Percentiles rank a stretch among this genome's conserved stretches.
Conservation (phyloP, 306 rosid genomes). For the Elaeagnus macrophylla region DNA sequence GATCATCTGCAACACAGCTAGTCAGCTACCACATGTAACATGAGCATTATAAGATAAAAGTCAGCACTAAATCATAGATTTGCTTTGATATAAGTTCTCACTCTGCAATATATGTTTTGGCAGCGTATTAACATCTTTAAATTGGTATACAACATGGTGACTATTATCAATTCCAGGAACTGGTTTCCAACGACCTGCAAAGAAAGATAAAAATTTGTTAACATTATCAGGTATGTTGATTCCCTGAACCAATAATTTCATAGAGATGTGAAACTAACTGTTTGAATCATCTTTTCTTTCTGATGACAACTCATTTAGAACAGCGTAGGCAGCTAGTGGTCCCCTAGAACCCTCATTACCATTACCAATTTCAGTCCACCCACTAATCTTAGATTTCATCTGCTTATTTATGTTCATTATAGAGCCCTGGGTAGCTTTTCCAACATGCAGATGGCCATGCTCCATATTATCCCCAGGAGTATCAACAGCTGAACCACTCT, state of each 20-base stretch:
- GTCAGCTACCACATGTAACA: slow-evolving; percentile 12
- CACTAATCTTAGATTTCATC: slow-evolving; percentile 26
- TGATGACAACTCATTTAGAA: slow-evolving; percentile 48
- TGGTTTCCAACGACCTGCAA: slow-evolving; percentile 74
- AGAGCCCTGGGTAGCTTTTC: slow-evolving; percentile 52
- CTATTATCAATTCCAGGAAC: slow-evolving; percentile 47
- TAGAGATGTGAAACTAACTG: slow-evolving; percentile 46
- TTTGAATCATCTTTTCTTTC: slow-evolving; percentile 56
- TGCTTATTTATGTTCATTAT: slow-evolving; percentile 37
- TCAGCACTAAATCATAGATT: slow-evolving; percentile 8
- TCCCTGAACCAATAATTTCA: slow-evolving; percentile 36
- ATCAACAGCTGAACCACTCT: slow-evolving; percentile 40
- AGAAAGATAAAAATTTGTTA: slow-evolving; percentile 41
- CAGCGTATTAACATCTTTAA: slow-evolving; percentile 44
- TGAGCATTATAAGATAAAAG: slow-evolving; percentile 6
- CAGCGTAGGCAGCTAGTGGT: slow-evolving; percentile 35
- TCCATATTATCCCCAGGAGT: slow-evolving; percentile 49
- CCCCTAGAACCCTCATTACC: slow-evolving; percentile 56
- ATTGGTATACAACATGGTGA: slow-evolving; percentile 34
- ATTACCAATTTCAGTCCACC: slow-evolving; percentile 59
- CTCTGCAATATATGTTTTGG: slow-evolving; percentile 53
- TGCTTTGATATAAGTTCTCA: slow-evolving; percentile 24
- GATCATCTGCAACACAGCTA: slow-evolving; percentile 24
- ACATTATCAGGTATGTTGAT: slow-evolving; percentile 30
- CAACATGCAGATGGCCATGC: slow-evolving; percentile 46